Conservation (phyloP, 768 basidiomycete genomes). For the Tricholoma furcatifolium region DNA sequence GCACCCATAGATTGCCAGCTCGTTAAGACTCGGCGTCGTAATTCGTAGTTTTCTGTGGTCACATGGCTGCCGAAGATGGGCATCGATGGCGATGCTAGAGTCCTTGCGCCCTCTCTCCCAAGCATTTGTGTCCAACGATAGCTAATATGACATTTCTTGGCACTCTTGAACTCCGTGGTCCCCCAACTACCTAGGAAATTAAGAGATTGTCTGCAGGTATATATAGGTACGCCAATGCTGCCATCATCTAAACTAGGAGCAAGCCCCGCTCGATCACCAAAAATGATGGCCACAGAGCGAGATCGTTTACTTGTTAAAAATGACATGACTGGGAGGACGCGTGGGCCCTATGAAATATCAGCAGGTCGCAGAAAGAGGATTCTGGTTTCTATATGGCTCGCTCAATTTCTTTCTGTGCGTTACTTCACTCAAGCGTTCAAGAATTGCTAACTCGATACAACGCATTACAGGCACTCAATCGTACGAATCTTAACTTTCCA, state of each 20-base stretch:
- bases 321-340: background rate
- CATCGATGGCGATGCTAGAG: background rate
- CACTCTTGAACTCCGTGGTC: background rate
- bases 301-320: conserved; percentile 12
- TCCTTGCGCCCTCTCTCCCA: background rate
- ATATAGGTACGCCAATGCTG: background rate
- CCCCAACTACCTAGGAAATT: background rate
- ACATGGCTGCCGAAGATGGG: background rate
- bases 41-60: background rate
- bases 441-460: background rate
- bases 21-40: no score
- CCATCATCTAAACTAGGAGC: no score
- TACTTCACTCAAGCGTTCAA: background rate
- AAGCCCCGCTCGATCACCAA: background rate
- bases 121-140: background rate
- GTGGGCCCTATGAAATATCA: conserved; percentile 63
- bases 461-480: conserved; percentile 28
- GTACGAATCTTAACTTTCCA: conserved; percentile 18
- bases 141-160: background rate
- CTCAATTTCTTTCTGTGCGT: conserved; percentile 72
- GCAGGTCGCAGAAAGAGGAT: conserved; percentile 56
- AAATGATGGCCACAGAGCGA: conserved; percentile 16
- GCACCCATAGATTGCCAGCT: no score
- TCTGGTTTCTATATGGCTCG: conserved; percentile 68
- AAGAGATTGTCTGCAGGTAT: background rate